Conservation (phyloP, 805 yeast genomes). For the Schizosaccharomyces cryophilus region DNA sequence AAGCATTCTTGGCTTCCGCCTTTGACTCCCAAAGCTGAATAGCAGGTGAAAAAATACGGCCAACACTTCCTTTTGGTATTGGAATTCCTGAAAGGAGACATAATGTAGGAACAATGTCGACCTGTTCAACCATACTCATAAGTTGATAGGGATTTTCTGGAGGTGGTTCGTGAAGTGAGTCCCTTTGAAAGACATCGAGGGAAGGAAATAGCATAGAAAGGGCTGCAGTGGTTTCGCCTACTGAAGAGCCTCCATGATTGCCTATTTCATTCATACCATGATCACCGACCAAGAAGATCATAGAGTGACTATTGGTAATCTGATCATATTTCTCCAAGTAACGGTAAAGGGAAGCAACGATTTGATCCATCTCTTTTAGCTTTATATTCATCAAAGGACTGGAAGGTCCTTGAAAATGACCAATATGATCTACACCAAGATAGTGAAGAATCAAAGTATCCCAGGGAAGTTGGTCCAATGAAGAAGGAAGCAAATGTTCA, state of each 20-base stretch:
- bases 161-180: conserved; percentile 6
- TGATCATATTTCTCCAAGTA: conserved; percentile 13
- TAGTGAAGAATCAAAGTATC: conserved; percentile 74
- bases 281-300: conserved; percentile 65
- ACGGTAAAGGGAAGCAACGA: conserved; percentile 20
- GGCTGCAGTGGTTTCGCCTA: conserved; percentile 80
- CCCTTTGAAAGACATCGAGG: neutral
- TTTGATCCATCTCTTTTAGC: conserved; percentile 63
- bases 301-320: conserved; percentile 17
- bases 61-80: conserved; percentile 73
- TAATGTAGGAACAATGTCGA: conserved; percentile 73
- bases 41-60: conserved; percentile 15
- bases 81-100: conserved; percentile 63
- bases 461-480: conserved; percentile 25
- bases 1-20: neutral
- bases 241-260: conserved; percentile 87
- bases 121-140: conserved; percentile 29
- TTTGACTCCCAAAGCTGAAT: neutral
- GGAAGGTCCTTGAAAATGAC: conserved; percentile 82
- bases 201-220: conserved; percentile 40
- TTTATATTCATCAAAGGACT: conserved; percentile 61
- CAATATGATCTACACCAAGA: conserved; percentile 87
- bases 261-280: conserved; percentile 89
- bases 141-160: conserved; percentile 25
- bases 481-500: conserved; percentile 25